Evolutionary conservation across 179 eudicot genomes (phyloP).

Genomic region (Gypsophila paniculata): DNA sequence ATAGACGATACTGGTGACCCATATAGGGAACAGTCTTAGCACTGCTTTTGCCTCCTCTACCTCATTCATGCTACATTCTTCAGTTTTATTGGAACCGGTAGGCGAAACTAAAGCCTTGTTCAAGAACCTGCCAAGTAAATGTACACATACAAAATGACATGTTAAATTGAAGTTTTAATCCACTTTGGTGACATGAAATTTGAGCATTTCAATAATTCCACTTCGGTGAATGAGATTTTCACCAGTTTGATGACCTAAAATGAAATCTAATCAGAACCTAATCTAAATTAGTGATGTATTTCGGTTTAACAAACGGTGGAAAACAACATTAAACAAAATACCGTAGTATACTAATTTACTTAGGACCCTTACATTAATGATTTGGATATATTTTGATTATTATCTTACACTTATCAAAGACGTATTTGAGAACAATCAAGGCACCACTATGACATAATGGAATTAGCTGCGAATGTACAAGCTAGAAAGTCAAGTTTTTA

Average conservation of each 20-base stretch:
- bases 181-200: no score
- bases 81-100: slow-evolving; percentile 24
- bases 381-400: background rate
- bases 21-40: slow-evolving; percentile 55
- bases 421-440: background rate
- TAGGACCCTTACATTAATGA: background rate
- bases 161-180: background rate
- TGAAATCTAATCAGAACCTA: background rate
- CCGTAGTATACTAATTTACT: no score
- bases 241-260: no score
- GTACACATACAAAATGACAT: background rate
- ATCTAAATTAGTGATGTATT: background rate
- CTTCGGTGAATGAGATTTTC: no score
- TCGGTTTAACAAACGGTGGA: background rate
- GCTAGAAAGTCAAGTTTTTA: slow-evolving; percentile 17
- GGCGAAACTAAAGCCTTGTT: slow-evolving; percentile 54
- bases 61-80: slow-evolving; percentile 37
- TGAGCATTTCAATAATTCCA: background rate
- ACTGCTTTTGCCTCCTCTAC: slow-evolving; percentile 64
- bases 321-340: background rate
- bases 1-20: slow-evolving; percentile 52
- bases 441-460: background rate
- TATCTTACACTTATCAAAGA: background rate
- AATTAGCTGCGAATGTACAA: background rate
- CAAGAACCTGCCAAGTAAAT: slow-evolving; percentile 37